These are phyloP conservation scores for Alternaria metachromatica DNA, from an alignment of 2,329 filamentous ascomycete species.

Conservation along the genomic window DNA sequence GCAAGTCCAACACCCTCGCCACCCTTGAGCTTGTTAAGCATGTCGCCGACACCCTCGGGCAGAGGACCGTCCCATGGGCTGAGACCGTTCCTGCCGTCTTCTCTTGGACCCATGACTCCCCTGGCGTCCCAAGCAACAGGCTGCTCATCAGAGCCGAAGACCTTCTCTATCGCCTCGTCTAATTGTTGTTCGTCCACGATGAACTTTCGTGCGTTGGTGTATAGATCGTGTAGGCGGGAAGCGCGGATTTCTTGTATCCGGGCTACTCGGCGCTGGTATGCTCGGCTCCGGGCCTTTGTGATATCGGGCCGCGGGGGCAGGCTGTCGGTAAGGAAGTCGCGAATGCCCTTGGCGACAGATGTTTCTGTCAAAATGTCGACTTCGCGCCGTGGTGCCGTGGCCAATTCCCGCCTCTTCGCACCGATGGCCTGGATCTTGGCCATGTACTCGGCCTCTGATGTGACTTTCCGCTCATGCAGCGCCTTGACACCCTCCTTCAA, in stretches of 20 bases:
- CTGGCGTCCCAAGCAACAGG: constrained; percentile 50
- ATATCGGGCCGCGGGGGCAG: constrained; percentile 35
- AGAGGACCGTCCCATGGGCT: constrained; percentile 42
- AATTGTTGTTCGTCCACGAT: constrained; percentile 84
- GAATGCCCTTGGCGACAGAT: constrained; percentile 38
- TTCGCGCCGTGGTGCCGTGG: constrained; percentile 71
- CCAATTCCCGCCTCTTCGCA: constrained; percentile 56
- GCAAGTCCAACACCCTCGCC: constrained; percentile 52
- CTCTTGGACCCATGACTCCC: constrained; percentile 27
- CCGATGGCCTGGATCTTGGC: constrained; percentile 45
- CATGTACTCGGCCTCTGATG: constrained; percentile 28
- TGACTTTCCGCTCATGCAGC: constrained; percentile 61
- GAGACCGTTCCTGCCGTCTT: constrained; percentile 31
- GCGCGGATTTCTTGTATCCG: constrained; percentile 66
- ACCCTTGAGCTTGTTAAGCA: constrained; percentile 45
- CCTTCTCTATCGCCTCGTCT: constrained; percentile 71
- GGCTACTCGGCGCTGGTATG: constrained; percentile 52
- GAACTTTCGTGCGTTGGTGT: constrained; percentile 86
- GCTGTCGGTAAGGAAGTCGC: constrained; percentile 43
- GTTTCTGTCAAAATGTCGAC: constrained; percentile 57
- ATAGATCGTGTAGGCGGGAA: constrained; percentile 82
- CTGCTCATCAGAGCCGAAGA: constrained; percentile 70
- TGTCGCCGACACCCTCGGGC: constrained; percentile 42
- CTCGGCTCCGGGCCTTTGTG: constrained; percentile 36
- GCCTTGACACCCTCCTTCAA: constrained; percentile 73